Base-by-base conservation (phyloP, 805 yeast genomes). In the Metschnikowia continentalis region DNA sequence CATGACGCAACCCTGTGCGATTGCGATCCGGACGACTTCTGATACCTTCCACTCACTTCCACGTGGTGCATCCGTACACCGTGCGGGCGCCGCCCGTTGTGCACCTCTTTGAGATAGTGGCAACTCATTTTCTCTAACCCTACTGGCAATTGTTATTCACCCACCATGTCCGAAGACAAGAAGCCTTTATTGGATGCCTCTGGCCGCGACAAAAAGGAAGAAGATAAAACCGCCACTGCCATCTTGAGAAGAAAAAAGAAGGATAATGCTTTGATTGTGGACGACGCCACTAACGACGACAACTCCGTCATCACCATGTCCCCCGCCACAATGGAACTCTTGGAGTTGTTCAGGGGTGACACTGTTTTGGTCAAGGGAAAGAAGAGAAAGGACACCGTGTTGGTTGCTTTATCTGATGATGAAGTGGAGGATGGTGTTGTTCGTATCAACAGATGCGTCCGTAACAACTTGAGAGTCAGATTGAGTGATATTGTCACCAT, bases 341-440 rank as follows among this genome's bases (percentile, higher is more conserved):
- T 94, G 54, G 96, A 94, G 71, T 79, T 94, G 68, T 94, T 94
- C 81, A 84, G 98, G 57, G 99, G 99, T 61, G 99, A 94, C 67
- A 94, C 98, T 35, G 98, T 94, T 19, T 77, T 90, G 54, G 96
- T 94, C 60, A 92, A 91, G 75, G 99, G 99, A 64, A 94, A 94
- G 78, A 94, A 90, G 82, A 84, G 99, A 76, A 91, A 87, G 70
- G 99, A 94, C 66, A 94, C 99, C 22, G 98, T 94, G 14, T 79
- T 94, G 69, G 89, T 94, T 69, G 99, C 92, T 35, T 78, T 94
- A 61, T 90, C 95, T 35, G 98, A 94, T 68, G 99, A 94, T 67
- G 98, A 92, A 64, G 82, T 94, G 75, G 96, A 89, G 62, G 96
- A 91, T 65, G 98, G 98, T 52, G 86, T 89, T 50, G 94, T 95